phyloP scores from a whole-genome alignment of 495 filamentous ascomycete genomes.

The Penicillium alfredii region DNA sequence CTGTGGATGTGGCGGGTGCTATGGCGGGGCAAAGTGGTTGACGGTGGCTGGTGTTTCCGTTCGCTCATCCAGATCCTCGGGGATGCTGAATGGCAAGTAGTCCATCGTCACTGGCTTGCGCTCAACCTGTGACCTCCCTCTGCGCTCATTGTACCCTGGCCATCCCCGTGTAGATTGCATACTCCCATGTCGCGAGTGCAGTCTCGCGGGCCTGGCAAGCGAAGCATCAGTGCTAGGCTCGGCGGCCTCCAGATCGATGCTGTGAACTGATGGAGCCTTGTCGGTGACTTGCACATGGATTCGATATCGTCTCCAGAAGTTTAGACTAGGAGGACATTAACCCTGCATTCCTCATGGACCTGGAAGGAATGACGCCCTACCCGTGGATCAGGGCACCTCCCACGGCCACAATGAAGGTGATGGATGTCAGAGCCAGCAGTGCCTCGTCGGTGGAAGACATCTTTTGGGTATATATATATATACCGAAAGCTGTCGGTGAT shows the following conservation, averaged over 20 bases:
- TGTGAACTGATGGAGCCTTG: conserved; percentile 1
- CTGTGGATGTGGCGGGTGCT: background rate
- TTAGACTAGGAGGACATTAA: no score
- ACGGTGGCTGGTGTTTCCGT: conserved; percentile 1
- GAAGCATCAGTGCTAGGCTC: background rate
- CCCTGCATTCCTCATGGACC: no score
- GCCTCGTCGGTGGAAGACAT: no score
- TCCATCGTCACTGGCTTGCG: background rate
- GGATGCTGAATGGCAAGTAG: background rate
- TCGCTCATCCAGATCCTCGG: conserved; percentile 1
- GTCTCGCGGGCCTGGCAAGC: conserved; percentile 1
- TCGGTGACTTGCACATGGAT: conserved; percentile 12
- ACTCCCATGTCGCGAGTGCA: conserved; percentile 9
- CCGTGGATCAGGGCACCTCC: conserved; percentile 7
- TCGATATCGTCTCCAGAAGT: conserved; percentile 16
- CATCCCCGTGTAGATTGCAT: background rate
- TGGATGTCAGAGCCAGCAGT: no score
- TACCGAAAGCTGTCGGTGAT: no score
- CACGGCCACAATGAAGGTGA: conserved; percentile 13
- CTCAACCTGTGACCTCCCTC: background rate
- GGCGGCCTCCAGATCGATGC: conserved; percentile 7
- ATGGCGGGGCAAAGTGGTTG: conserved; percentile 3
- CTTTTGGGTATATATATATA: no score
- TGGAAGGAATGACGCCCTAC: no score
- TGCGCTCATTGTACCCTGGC: conserved; percentile 1